These are phyloP conservation scores for Biscogniauxia marginata DNA, from an alignment of 2,329 filamentous ascomycete species.

Conservation along the genomic window DNA sequence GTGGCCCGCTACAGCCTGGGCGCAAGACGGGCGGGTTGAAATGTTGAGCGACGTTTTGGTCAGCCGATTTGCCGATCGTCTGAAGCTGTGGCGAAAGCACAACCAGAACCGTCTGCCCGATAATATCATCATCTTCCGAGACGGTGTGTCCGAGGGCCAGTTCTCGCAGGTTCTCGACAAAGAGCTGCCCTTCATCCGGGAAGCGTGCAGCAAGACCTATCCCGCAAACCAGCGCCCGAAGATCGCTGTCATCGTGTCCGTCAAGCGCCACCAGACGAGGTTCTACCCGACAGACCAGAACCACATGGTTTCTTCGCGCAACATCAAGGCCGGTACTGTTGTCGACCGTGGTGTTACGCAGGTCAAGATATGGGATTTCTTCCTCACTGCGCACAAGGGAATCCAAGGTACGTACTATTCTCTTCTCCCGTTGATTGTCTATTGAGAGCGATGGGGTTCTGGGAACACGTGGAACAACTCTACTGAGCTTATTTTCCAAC, in stretches of 20 bases:
- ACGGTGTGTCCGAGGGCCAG: conserved; percentile 87
- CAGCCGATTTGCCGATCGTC: conserved; percentile 61
- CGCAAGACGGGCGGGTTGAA: conserved; percentile 66
- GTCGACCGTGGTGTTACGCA: conserved; percentile 83
- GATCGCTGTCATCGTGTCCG: conserved; percentile 74
- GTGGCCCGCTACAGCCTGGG: conserved; percentile 73
- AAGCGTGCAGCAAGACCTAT: conserved; percentile 63
- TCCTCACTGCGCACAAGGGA: conserved; percentile 75
- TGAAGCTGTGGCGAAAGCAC: conserved; percentile 61
- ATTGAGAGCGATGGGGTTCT: conserved; percentile 3
- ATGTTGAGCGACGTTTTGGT: conserved; percentile 63
- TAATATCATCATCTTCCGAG: conserved; percentile 81
- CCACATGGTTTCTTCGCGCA: conserved; percentile 53
- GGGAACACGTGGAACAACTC: neutral
- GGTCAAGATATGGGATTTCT: conserved; percentile 79
- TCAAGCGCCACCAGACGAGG: conserved; percentile 85
- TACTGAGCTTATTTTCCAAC: no score
- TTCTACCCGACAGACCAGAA: conserved; percentile 69
- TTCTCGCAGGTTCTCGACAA: conserved; percentile 65
- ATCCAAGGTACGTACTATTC: conserved; percentile 64
- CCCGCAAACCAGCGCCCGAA: conserved; percentile 53
- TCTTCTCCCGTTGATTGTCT: neutral
- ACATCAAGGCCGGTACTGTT: conserved; percentile 73
- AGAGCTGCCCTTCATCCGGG: conserved; percentile 66
- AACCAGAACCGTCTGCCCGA: conserved; percentile 59